A percentile compares a stretch with the other conserved stretches of the same genome.
These are phyloP conservation scores for Komagataella pseudopastoris DNA, from an alignment of 805 yeast genomes.

Conservation along the genomic window DNA sequence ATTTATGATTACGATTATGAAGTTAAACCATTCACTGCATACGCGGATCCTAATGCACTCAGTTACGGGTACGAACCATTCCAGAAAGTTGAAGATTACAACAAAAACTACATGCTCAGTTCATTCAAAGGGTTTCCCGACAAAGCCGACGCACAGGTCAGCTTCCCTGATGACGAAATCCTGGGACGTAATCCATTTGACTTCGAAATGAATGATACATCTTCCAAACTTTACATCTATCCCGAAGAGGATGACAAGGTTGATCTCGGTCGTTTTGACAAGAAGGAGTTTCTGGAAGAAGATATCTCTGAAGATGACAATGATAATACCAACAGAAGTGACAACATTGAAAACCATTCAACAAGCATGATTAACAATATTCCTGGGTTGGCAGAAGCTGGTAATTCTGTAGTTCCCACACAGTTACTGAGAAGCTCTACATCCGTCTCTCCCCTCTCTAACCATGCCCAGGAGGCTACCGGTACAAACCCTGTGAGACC, in stretches of 20 bases:
- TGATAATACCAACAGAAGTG: conserved; percentile 1
- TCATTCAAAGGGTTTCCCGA: neutral
- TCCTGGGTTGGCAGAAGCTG: neutral
- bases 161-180: neutral
- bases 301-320: conserved; percentile 9
- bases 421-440: neutral
- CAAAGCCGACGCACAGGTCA: neutral
- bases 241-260: neutral
- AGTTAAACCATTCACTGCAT: conserved; percentile 22
- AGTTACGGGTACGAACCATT: neutral
- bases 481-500: neutral
- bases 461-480: neutral
- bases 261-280: neutral
- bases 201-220: neutral
- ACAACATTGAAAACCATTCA: neutral
- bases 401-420: neutral
- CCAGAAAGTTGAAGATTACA: neutral
- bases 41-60: conserved; percentile 19
- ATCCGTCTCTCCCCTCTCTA: neutral
- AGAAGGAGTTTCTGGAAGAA: conserved; percentile 5
- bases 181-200: neutral
- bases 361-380: neutral
- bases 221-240: neutral
- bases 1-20: neutral
- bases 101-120: neutral